Conservation (phyloP, 495 filamentous ascomycete genomes). For the Venustampulla echinocandica region DNA sequence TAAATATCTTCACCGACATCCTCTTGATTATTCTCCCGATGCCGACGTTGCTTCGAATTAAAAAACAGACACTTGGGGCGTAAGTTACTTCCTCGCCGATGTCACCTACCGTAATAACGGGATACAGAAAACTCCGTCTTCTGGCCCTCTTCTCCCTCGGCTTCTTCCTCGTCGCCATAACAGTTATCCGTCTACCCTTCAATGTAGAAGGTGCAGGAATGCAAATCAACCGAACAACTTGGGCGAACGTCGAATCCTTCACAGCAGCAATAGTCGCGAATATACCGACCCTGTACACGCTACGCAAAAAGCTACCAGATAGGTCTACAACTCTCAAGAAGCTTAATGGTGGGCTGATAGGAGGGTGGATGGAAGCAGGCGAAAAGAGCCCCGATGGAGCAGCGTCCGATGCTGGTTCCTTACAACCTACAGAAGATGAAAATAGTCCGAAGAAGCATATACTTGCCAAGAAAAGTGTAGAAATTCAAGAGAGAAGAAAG, state of each 20-base stretch:
- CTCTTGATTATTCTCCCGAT: conserved; percentile 35
- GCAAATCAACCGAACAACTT: conserved; percentile 34
- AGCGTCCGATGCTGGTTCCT: too few relatives aligned
- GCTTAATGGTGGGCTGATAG: background rate
- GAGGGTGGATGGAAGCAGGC: too few relatives aligned
- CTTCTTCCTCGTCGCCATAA: conserved; percentile 35
- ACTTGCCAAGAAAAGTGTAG: background rate
- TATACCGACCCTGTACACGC: conserved; percentile 29
- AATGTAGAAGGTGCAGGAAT: conserved; percentile 23
- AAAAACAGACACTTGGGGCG: conserved; percentile 21
- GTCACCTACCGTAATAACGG: conserved; percentile 3
- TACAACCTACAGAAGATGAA: background rate
- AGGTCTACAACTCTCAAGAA: background rate
- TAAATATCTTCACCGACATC: conserved; percentile 37
- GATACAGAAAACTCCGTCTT: conserved; percentile 29
- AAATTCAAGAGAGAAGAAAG: background rate
- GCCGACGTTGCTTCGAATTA: conserved; percentile 29
- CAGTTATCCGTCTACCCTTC: conserved; percentile 31
- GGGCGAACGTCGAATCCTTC: conserved; percentile 36
- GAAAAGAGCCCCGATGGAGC: too few relatives aligned
- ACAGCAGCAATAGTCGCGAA: conserved; percentile 38
- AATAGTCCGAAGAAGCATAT: background rate
- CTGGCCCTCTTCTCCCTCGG: conserved; percentile 32
- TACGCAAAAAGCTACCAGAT: conserved; percentile 10
- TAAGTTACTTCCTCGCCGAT: conserved; percentile 10